A percentile compares a stretch with the other conserved stretches of the same genome.
phyloP scores from a whole-genome alignment of 208 protist species.

The Acanthamoeba pearcei region DNA sequence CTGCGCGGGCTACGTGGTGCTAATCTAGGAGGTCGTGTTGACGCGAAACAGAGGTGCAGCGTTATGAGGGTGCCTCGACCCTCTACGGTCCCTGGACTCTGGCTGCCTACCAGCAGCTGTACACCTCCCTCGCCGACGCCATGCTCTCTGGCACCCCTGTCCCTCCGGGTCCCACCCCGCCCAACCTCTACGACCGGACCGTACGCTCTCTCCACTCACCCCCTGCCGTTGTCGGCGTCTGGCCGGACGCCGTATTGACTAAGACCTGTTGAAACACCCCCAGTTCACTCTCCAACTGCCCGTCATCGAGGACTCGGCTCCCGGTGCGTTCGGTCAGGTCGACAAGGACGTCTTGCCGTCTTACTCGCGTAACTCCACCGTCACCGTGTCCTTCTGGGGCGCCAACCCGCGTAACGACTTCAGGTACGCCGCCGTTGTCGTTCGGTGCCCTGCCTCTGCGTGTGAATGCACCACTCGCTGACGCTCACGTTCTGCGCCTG shows the following conservation, averaged over 20 bases:
- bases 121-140: constrained; percentile 70
- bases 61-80: constrained; percentile 85
- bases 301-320: constrained; percentile 74
- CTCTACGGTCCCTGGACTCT: constrained; percentile 84
- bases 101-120: constrained; percentile 80
- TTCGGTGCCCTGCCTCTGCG: not conserved
- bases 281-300: constrained; percentile 63
- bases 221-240: not conserved
- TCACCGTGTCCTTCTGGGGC: constrained; percentile 81
- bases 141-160: constrained; percentile 61
- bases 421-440: not conserved
- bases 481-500: not conserved
- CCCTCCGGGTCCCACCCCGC: constrained; percentile 72
- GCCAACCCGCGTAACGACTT: constrained; percentile 84
- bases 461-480: not conserved
- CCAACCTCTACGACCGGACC: constrained; percentile 76
- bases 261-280: not conserved
- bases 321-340: constrained; percentile 79
- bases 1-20: not conserved
- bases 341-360: constrained; percentile 54
- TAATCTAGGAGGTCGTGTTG: not conserved
- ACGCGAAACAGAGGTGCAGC: constrained; percentile 69
- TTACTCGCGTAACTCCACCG: constrained; percentile 64
- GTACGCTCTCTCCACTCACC: not conserved
- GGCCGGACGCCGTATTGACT: not conserved